Base-by-base conservation (phyloP, 768 basidiomycete genomes). In the Mycena maculata region DNA sequence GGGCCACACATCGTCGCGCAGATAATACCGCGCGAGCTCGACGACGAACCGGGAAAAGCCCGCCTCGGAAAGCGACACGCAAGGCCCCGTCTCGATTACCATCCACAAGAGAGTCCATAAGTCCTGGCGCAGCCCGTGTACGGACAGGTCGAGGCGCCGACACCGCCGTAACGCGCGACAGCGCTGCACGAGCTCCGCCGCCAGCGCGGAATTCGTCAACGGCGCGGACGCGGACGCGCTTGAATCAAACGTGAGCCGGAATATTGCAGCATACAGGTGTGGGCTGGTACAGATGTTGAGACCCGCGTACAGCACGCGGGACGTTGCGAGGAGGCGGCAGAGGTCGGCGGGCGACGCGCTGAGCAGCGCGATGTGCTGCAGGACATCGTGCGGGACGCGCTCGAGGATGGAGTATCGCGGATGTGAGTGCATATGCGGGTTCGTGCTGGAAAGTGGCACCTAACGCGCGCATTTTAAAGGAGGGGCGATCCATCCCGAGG, bases 81-180 rank as follows among this genome's bases (percentile, higher is more conserved):
- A 82, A 69, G 88, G 73, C 4, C 79, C 80, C 39, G 83, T 82
- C 73, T 92, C 90, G 33, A 89, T 72, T n/a, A 87, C 72, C 86
- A 91, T 89, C 67, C 88, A 80, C 63, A 88, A 81, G 8, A 84
- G 84, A 10, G 84, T 84, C 84, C 87, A 89, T 25, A 91, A 72
- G 73, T 89, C 89, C 39, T 80, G 78, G 1, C 74, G 68, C 47
- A 85, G 66, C 28, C 73, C 65, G 30, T 61, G 69, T 4, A 56
- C 44, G 3, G 80, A 76, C 49, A 84, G 63, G 67, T 79, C 79
- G 8, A 75, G 72, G 31, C 72, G 77, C 25, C 83, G 78, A 56
- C 85, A 83, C 63, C 87, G 85, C 42, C 81, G 82, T 38, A 92
- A 74, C 30, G 87, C 77, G 49, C 75, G 77, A 68, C 79, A 83